These are phyloP conservation scores for Colletotrichum sansevieriae DNA, from an alignment of 2,329 filamentous ascomycete species.

Conservation along the genomic window DNA sequence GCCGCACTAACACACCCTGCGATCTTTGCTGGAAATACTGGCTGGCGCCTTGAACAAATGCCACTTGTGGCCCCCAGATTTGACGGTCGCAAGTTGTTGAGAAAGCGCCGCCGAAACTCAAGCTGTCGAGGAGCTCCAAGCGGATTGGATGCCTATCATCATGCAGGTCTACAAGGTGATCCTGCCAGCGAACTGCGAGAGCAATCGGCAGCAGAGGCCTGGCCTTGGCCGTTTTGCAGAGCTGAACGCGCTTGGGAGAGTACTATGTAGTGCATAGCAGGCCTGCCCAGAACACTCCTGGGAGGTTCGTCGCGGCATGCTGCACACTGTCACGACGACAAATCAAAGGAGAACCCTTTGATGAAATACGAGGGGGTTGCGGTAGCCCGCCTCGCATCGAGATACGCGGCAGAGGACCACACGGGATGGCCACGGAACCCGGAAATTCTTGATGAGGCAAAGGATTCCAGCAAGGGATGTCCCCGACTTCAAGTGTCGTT, in stretches of 20 bases:
- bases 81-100: constrained; percentile 21
- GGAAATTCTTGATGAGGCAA: constrained; percentile 11
- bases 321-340: neutral
- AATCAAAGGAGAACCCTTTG: constrained; percentile 3
- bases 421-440: constrained; percentile 21
- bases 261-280: neutral
- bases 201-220: constrained; percentile 7
- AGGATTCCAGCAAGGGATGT: constrained; percentile 3
- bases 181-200: constrained; percentile 8
- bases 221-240: constrained; percentile 15
- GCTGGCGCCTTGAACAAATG: constrained; percentile 4
- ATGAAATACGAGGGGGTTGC: constrained; percentile 7
- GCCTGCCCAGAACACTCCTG: constrained; percentile 3
- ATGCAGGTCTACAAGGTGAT: constrained; percentile 21
- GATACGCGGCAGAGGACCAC: constrained; percentile 10
- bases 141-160: constrained; percentile 16
- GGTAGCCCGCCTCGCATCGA: constrained; percentile 12
- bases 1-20: neutral
- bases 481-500: constrained; percentile 6
- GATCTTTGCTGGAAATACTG: neutral
- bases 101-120: constrained; percentile 31
- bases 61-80: constrained; percentile 4
- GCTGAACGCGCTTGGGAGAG: neutral
- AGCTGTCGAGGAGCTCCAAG: constrained; percentile 18
- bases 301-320: neutral